Percentiles rank a stretch among this genome's conserved stretches.
Conservation (phyloP, 345 rosid species). For the Bruguiera gymnorhiza region DNA sequence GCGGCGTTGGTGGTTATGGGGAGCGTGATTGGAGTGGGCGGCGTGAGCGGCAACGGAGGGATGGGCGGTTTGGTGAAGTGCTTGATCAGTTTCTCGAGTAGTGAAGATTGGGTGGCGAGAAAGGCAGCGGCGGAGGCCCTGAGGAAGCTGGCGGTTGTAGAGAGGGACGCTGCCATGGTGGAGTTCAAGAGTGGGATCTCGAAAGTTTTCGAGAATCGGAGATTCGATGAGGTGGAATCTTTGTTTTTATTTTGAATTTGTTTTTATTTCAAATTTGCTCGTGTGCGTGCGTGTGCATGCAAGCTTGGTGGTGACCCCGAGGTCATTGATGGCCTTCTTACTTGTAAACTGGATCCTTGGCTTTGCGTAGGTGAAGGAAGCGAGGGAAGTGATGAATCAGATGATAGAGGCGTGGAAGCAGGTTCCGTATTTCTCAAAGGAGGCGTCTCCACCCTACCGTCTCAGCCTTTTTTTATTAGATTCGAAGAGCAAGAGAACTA, state of each 20-base stretch:
- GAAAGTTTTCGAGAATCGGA: slow-evolving; percentile 66
- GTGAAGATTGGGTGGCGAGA: slow-evolving; percentile 85
- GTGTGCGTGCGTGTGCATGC: not conserved
- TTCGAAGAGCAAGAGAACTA: slow-evolving; percentile 31
- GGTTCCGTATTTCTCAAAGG: slow-evolving; percentile 80
- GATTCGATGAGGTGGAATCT: slow-evolving; percentile 73
- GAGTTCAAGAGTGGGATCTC: slow-evolving; percentile 65
- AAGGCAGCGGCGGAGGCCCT: slow-evolving; percentile 87
- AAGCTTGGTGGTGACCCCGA: too few relatives aligned
- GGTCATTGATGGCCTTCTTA: not conserved
- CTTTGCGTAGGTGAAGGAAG: slow-evolving; percentile 71
- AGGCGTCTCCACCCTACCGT: slow-evolving; percentile 51
- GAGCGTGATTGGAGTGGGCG: slow-evolving; percentile 83
- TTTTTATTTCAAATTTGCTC: slow-evolving; percentile 8
- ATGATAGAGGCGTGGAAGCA: slow-evolving; percentile 92
- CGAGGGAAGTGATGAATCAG: slow-evolving; percentile 84
- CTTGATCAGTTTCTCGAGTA: slow-evolving; percentile 54
- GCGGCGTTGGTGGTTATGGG: slow-evolving; percentile 72
- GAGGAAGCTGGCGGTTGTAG: slow-evolving; percentile 61
- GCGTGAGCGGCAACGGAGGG: slow-evolving; percentile 32
- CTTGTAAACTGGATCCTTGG: not conserved
- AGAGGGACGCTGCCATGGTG: slow-evolving; percentile 51
- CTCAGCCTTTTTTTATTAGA: too few relatives aligned
- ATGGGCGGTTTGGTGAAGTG: slow-evolving; percentile 50
- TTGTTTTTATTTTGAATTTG: slow-evolving; percentile 7